Base-by-base conservation (phyloP, 2,329 filamentous ascomycete genomes). In the Xylariaceae sp. region DNA sequence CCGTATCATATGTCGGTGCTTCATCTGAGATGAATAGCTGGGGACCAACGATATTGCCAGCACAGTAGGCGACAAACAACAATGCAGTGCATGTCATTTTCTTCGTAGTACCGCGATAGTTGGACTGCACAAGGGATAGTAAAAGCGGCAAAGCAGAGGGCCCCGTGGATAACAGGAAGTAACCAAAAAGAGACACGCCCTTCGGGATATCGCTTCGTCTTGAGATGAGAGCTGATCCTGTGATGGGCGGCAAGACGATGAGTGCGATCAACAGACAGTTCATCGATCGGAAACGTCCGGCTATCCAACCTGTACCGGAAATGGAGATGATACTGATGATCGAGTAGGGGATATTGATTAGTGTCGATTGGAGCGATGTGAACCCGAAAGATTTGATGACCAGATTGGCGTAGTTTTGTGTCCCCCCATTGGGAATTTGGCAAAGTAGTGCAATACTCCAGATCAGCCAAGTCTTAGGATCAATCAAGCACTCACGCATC, bases 401-500 rank as follows among this genome's bases (percentile, higher is more conserved):
- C 34, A 83, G 73, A 60, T 82, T 83, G 39, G 77, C 76, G 45
- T 84, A 84, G 58, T 76, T 80, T 58, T 81, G 77, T 0, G 80
- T 82, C 19, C 83, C 82, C 31, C 82, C 82, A 55, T 85, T 86
- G 39, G 83, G 81, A 19, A 86, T 83, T 64, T 82, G 78, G 2
- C 74, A 78, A 2, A 79, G 64, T 5, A 84, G 55, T 18, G 76
- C 73, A 18, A 86, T 74, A 2, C 69, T 70, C 51, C 82, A 74
- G 42, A 86, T 73, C 44, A 84, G 68, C 81, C 80, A 86, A 0
- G 80, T 81, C 64, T 85, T 84, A 3, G 79, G 80, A 57, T 84
- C 82, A 10, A 71, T 48, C 0, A 84, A 63, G 45, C 79, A 82
- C 63, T 85, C 81, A 5, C 65, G 52, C 28, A 75, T 66, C 60